A percentile compares a stretch with the other conserved stretches of the same genome.
Evolutionary conservation across 352 stramenopile species (phyloP).

Genomic region (Phytophthora multivora): DNA sequence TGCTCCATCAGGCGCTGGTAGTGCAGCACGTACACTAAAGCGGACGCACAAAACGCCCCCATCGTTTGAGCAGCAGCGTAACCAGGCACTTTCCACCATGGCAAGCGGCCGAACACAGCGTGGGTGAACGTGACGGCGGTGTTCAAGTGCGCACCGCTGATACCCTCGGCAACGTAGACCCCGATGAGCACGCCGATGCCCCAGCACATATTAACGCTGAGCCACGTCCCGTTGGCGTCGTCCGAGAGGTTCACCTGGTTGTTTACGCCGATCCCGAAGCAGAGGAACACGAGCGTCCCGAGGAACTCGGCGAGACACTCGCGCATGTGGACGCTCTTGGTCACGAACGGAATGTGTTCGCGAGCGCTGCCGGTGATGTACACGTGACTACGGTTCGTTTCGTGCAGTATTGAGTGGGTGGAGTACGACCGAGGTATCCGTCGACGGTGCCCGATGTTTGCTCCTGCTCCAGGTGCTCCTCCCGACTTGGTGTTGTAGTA

Average conservation of each 20-base stretch:
- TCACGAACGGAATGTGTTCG: conserved; percentile 35
- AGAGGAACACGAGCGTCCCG: conserved; percentile 54
- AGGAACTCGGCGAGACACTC: conserved; percentile 60
- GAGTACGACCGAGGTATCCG: conserved; percentile 21
- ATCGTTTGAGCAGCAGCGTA: conserved; percentile 45
- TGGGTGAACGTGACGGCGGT: conserved; percentile 55
- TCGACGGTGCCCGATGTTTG: conserved; percentile 5
- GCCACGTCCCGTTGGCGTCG: conserved; percentile 52
- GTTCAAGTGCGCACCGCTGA: conserved; percentile 63
- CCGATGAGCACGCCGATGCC: conserved; percentile 38
- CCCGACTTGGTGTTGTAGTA: conserved; percentile 15
- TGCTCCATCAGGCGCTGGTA: conserved; percentile 44
- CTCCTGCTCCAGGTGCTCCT: background rate
- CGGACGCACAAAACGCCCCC: conserved; percentile 44
- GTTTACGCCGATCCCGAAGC: conserved; percentile 57
- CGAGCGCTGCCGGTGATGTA: conserved; percentile 6
- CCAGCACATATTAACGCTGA: conserved; percentile 58
- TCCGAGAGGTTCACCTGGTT: conserved; percentile 55
- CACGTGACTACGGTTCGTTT: conserved; percentile 33
- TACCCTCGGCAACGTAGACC: conserved; percentile 48
- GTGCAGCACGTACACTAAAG: conserved; percentile 51
- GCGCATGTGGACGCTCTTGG: conserved; percentile 42
- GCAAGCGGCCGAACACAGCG: conserved; percentile 42
- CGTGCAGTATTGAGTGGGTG: conserved; percentile 21
- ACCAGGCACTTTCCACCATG: conserved; percentile 49